A percentile compares a stretch with the other conserved stretches of the same genome.
These are phyloP conservation scores for Testicularia cyperi DNA, from an alignment of 1,284 basidiomycete genomes.

Conservation along the genomic window DNA sequence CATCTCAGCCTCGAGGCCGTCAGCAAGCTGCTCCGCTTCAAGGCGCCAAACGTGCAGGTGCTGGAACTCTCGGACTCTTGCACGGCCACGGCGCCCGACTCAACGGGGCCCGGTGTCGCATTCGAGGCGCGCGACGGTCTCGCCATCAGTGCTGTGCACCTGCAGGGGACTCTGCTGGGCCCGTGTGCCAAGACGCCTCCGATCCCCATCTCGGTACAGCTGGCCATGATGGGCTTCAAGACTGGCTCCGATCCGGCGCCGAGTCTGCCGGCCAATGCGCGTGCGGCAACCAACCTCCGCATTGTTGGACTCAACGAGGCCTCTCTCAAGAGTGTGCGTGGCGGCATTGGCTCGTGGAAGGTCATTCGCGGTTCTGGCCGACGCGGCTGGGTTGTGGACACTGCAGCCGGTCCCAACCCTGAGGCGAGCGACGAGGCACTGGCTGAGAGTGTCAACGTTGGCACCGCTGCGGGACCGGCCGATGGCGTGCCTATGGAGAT, in stretches of 20 bases:
- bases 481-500: background rate
- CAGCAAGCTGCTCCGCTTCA: conserved; percentile 70
- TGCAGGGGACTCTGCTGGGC: conserved; percentile 63
- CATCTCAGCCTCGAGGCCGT: conserved; percentile 71
- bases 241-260: conserved; percentile 54
- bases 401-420: conserved; percentile 75
- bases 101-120: too few relatives aligned
- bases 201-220: conserved; percentile 48
- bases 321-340: conserved; percentile 72
- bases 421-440: conserved; percentile 42
- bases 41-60: conserved; percentile 79
- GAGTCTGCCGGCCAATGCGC: conserved; percentile 15
- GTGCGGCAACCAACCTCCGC: conserved; percentile 71
- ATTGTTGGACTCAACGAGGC: conserved; percentile 83
- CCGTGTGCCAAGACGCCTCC: conserved; percentile 53
- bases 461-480: background rate
- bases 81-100: conserved; percentile 63
- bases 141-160: conserved; percentile 66
- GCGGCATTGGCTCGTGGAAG: conserved; percentile 80
- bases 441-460: conserved; percentile 8
- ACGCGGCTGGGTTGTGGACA: conserved; percentile 91
- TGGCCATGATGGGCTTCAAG: conserved; percentile 53
- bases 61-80: conserved; percentile 76
- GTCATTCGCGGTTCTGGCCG: conserved; percentile 87
- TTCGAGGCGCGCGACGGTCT: conserved; percentile 63